Conservation (phyloP, 352 stramenopile genomes). For the Lagenidium giganteum region DNA sequence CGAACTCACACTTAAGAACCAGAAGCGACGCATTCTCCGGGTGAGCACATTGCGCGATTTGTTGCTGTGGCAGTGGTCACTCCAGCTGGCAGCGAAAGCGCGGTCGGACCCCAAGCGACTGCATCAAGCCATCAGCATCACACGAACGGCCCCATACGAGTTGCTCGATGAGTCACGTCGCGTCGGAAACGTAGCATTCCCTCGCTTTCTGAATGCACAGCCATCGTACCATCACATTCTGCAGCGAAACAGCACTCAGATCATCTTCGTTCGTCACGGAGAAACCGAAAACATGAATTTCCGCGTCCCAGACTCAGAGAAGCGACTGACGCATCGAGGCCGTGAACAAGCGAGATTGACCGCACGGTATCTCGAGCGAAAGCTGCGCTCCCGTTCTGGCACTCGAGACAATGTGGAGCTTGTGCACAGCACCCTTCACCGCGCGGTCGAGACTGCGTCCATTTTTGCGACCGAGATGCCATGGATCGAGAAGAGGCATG, state of each 20-base stretch:
- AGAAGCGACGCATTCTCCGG: conserved; percentile 28
- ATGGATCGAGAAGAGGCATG: conserved; percentile 52
- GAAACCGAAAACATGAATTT: conserved; percentile 87
- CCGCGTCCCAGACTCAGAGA: conserved; percentile 62
- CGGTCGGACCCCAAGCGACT: conserved; percentile 36
- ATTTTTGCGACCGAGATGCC: conserved; percentile 52
- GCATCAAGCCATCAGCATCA: conserved; percentile 35
- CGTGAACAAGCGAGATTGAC: conserved; percentile 53
- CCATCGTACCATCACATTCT: background rate
- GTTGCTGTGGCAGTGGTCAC: conserved; percentile 74
- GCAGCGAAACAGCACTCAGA: conserved; percentile 35
- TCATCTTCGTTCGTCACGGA: conserved; percentile 72
- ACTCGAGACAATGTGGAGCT: conserved; percentile 42
- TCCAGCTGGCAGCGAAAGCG: conserved; percentile 56
- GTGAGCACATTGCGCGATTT: conserved; percentile 48
- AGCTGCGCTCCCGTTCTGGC: conserved; percentile 22
- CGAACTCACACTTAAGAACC: conserved; percentile 51
- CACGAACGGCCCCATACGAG: conserved; percentile 33
- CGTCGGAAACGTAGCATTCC: conserved; percentile 61
- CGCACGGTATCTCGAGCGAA: conserved; percentile 34
- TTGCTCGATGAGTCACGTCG: conserved; percentile 51
- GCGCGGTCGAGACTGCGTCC: conserved; percentile 63
- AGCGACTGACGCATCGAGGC: conserved; percentile 55
- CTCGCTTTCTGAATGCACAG: conserved; percentile 21
- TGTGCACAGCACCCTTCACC: conserved; percentile 58